phyloP scores from a whole-genome alignment of 2,329 filamentous ascomycete genomes.

The Nannizziopsis arthrosporioides region DNA sequence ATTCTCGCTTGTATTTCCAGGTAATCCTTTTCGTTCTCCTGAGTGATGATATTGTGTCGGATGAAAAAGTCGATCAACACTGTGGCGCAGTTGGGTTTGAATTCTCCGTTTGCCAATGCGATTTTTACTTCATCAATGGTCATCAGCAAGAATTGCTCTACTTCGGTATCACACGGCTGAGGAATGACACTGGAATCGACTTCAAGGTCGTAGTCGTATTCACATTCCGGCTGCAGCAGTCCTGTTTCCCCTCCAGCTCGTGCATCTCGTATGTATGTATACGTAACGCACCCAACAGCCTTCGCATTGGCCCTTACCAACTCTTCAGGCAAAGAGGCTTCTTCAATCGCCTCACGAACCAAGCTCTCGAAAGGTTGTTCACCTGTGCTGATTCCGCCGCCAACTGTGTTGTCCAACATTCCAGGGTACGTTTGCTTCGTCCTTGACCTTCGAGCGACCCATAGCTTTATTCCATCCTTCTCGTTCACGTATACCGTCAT shows the following conservation, averaged over 20 bases:
- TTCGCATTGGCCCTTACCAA: constrained; percentile 52
- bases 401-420: constrained; percentile 94
- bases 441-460: constrained; percentile 66
- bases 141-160: constrained; percentile 70
- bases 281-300: constrained; percentile 62
- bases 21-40: constrained; percentile 66
- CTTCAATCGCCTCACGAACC: constrained; percentile 76
- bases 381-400: constrained; percentile 68
- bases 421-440: constrained; percentile 77
- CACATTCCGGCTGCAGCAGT: constrained; percentile 76
- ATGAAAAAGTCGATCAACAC: constrained; percentile 84
- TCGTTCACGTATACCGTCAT: constrained; percentile 60
- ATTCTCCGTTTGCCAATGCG: constrained; percentile 59
- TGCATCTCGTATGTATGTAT: constrained; percentile 67
- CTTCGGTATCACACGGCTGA: constrained; percentile 75
- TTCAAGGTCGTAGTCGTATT: constrained; percentile 85
- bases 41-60: constrained; percentile 66
- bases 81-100: constrained; percentile 86
- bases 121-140: constrained; percentile 62
- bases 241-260: constrained; percentile 68
- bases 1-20: constrained; percentile 62
- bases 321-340: constrained; percentile 64
- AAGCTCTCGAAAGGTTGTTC: constrained; percentile 72
- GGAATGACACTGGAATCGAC: constrained; percentile 57
- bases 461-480: constrained; percentile 57